These are phyloP conservation scores for Nitzschia palea DNA, from an alignment of 108 stramenopile genomes.

Conservation along the genomic window DNA sequence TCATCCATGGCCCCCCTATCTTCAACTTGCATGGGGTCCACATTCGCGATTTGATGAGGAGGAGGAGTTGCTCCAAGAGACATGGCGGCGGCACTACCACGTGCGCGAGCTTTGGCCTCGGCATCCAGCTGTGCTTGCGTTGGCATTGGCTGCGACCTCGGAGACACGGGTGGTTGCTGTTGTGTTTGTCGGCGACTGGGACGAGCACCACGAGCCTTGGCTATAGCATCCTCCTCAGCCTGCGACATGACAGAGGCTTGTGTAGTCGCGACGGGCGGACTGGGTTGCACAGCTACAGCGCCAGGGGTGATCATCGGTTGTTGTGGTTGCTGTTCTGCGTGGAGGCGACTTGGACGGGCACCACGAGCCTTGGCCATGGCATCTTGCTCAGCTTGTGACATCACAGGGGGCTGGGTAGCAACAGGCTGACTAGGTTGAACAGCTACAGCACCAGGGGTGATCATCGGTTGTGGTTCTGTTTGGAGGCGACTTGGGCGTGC, in stretches of 20 bases:
- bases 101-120: background rate
- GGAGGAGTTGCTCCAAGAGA: background rate
- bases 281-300: background rate
- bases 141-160: no score
- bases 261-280: no score
- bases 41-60: background rate
- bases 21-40: background rate
- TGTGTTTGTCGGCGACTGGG: background rate
- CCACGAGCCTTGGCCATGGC: constrained; percentile 8
- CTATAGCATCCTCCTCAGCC: background rate
- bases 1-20: background rate
- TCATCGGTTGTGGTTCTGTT: background rate
- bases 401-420: no score
- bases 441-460: background rate
- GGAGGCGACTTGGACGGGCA: background rate
- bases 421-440: background rate
- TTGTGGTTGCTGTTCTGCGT: background rate
- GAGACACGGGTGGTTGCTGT: no score
- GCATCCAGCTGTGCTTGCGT: background rate
- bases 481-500: no score
- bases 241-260: background rate
- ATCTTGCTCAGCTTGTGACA: background rate
- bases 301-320: background rate
- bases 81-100: background rate
- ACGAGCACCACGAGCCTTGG: background rate